These are phyloP conservation scores for Arthroderma sp. DNA, from an alignment of 2,329 filamentous ascomycete species.

Conservation along the genomic window DNA sequence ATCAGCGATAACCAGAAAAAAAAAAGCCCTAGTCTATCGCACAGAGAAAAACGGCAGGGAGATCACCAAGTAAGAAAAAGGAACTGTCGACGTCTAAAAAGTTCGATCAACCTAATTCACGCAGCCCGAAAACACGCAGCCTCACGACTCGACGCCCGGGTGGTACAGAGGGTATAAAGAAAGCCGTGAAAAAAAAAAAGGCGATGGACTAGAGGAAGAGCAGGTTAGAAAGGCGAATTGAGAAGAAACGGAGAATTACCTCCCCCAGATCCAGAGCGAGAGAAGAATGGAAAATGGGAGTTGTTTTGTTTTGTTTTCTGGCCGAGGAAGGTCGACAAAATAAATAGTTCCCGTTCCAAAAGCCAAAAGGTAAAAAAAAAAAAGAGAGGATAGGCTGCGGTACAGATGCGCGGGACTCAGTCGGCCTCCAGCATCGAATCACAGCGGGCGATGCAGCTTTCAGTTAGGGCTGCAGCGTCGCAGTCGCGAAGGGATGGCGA, in stretches of 20 bases:
- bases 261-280: background rate
- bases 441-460: slow-evolving; percentile 1
- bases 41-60: background rate
- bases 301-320: background rate
- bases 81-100: background rate
- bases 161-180: background rate
- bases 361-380: background rate
- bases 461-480: slow-evolving; percentile 3
- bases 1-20: background rate
- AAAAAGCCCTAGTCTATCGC: background rate
- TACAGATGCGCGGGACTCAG: background rate
- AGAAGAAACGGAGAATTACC: background rate
- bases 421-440: background rate
- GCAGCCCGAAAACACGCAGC: background rate
- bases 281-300: background rate
- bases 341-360: background rate
- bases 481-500: background rate
- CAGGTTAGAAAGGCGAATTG: background rate
- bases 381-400: background rate
- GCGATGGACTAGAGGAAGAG: background rate
- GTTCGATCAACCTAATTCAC: background rate
- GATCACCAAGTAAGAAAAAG: background rate
- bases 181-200: background rate
- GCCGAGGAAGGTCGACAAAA: background rate
- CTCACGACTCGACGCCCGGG: background rate